Percentiles rank a stretch among this genome's conserved stretches.
These are phyloP conservation scores for Ulota crispa DNA, from an alignment of 225 moss, liverwort and hornwort genomes.

Conservation along the genomic window DNA sequence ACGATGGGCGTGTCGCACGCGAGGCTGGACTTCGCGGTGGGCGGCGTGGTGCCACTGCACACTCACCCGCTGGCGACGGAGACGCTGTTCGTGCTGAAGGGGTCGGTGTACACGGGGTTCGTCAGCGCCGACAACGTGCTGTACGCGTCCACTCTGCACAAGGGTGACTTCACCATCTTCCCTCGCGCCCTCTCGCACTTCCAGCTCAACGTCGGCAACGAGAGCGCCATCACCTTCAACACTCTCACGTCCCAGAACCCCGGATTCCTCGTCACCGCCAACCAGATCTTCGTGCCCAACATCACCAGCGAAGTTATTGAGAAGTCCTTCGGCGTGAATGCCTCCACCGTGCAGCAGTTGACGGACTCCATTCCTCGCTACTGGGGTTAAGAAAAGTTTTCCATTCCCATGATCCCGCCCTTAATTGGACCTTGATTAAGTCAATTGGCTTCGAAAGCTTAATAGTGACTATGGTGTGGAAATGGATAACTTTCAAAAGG, in stretches of 20 bases:
- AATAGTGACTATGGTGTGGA: too few relatives aligned
- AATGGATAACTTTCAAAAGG: too few relatives aligned
- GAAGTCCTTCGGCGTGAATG: background rate
- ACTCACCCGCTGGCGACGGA: constrained; percentile 1
- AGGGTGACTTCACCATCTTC: constrained; percentile 3
- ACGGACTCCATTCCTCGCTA: constrained; percentile 1
- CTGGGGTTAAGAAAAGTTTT: background rate
- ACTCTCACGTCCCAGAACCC: constrained; percentile 8
- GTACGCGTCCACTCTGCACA: constrained; percentile 6
- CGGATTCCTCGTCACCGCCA: background rate
- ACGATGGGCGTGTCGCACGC: background rate
- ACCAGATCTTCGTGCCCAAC: constrained; percentile 16
- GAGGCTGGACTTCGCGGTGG: constrained; percentile 6
- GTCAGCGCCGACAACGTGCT: constrained; percentile 2
- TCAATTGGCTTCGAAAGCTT: too few relatives aligned
- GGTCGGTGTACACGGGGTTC: background rate
- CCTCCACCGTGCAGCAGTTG: background rate
- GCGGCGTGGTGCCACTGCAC: constrained; percentile 13
- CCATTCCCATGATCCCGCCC: too few relatives aligned
- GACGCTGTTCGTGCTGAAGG: constrained; percentile 16
- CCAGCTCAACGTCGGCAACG: constrained; percentile 11
- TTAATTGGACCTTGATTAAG: too few relatives aligned
- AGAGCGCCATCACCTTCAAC: background rate
- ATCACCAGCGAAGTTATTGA: background rate
- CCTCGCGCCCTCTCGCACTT: background rate